Base-by-base conservation (phyloP, 176 grass and related monocot genomes). In the Otatea glauca region DNA sequence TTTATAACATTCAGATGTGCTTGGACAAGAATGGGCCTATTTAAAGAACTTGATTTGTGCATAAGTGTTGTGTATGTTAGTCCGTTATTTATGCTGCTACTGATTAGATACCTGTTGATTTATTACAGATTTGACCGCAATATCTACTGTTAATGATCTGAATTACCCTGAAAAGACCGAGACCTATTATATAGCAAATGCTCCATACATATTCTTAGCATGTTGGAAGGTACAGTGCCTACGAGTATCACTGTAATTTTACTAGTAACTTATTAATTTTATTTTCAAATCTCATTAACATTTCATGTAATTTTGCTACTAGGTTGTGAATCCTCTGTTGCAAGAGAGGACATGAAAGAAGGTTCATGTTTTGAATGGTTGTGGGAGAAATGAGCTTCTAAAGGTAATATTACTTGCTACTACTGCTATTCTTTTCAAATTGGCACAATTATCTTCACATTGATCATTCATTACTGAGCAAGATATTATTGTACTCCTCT, bases 311-410 rank as follows among this genome's bases (percentile, higher is more conserved):
- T 34, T 72, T 73, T 29, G 21, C 21, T 81, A 47, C 42, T 85
- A 98, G 95, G 92, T 94, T 77, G 95, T 98, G 71, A 98, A 98
- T 65, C 95, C 96, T 68, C 85, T 98, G 50, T 88, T 98, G 69
- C 96, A 95, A 92, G 96, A 98, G 79, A 90, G 96, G 41, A 95
- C 96, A 42, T 88, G 92, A 83, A 98, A 88, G 82, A 95, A 98
- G 69, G 85, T 98, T 48, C 78, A 81, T 85, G 93, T 98, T 74
- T 84, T 98, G 76, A 71, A 69, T 43, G 96, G 96, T 54, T 80
- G 82, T 81, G 96, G 29, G 29, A 29, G 29, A 29, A 1, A 29
- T 29, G 29, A 29, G 29, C 29, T 29, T 29, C 29, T 29, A 29
- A n/a, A n/a, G n/a, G n/a, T n/a, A n/a, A n/a, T n/a, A n/a, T 65